A percentile compares a stretch with the other conserved stretches of the same genome.
Conservation (phyloP, 2,329 filamentous ascomycete species). For the Lasiodiplodia hormozganensis region DNA sequence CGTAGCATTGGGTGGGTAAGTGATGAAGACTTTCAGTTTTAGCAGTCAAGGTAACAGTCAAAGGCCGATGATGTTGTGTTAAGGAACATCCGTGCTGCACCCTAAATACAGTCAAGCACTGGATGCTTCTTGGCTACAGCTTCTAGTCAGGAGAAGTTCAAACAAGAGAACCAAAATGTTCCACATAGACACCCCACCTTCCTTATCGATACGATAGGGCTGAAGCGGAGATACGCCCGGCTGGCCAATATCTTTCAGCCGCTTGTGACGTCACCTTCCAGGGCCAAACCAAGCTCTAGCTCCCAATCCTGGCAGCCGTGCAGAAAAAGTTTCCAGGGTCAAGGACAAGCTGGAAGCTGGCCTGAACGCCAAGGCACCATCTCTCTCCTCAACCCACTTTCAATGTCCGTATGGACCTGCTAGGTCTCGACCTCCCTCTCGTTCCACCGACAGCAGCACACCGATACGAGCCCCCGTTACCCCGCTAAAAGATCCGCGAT, state of each 20-base stretch:
- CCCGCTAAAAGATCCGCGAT: neutral
- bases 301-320: constrained; percentile 12
- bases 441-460: neutral
- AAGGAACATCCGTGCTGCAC: too few species aligned
- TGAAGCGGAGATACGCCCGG: constrained; percentile 4
- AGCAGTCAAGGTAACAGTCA: too few species aligned
- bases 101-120: neutral
- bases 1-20: too few species aligned
- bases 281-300: constrained; percentile 2
- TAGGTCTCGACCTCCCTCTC: neutral
- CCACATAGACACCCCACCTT: neutral
- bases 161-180: too few species aligned
- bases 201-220: constrained; percentile 14
- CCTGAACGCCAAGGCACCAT: neutral
- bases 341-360: neutral
- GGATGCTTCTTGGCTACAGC: neutral
- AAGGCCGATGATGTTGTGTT: too few species aligned
- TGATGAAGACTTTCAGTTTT: too few species aligned
- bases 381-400: neutral
- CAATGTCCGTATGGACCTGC: neutral
- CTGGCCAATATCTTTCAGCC: neutral
- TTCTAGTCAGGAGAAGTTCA: neutral
- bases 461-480: neutral
- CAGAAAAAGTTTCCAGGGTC: neutral
- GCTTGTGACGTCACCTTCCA: neutral